These are phyloP conservation scores for Rachicladosporium sp. DNA, from an alignment of 2,329 filamentous ascomycete genomes.

Conservation along the genomic window DNA sequence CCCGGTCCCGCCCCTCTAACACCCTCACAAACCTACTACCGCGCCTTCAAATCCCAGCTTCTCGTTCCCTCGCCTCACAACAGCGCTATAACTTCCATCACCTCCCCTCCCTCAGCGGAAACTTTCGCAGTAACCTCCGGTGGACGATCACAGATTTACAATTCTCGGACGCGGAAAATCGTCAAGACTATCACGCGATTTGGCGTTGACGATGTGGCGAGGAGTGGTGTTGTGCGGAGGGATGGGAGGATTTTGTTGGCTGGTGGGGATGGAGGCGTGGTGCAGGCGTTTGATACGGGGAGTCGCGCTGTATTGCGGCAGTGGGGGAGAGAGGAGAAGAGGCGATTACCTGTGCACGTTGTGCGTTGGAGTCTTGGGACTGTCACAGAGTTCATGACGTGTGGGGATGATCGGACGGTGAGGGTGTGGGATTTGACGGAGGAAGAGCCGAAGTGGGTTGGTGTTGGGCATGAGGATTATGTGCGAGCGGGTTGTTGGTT, in stretches of 20 bases:
- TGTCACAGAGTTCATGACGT: slow-evolving; percentile 74
- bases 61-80: slow-evolving; percentile 83
- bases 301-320: slow-evolving; percentile 88
- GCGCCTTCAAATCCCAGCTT: slow-evolving; percentile 81
- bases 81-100: slow-evolving; percentile 79
- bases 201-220: slow-evolving; percentile 63
- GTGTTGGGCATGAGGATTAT: slow-evolving; percentile 83
- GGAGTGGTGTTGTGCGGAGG: slow-evolving; percentile 74
- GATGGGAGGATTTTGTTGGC: slow-evolving; percentile 85
- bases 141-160: slow-evolving; percentile 86
- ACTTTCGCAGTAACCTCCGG: slow-evolving; percentile 91
- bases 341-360: slow-evolving; percentile 87
- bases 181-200: slow-evolving; percentile 92
- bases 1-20: slow-evolving; percentile 72
- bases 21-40: slow-evolving; percentile 93
- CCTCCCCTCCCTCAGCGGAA: slow-evolving; percentile 37
- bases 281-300: slow-evolving; percentile 89
- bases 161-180: slow-evolving; percentile 77
- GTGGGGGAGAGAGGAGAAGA: slow-evolving; percentile 49
- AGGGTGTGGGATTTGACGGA: slow-evolving; percentile 86
- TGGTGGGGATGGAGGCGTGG: slow-evolving; percentile 79
- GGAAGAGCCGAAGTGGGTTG: slow-evolving; percentile 61
- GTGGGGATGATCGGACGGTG: slow-evolving; percentile 85
- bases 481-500: slow-evolving; percentile 80
- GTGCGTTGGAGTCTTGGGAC: slow-evolving; percentile 79